Percentiles rank a stretch among this genome's conserved stretches.
phyloP scores from a whole-genome alignment of 2,329 filamentous ascomycete genomes.

The Nigrograna mackinnonii region DNA sequence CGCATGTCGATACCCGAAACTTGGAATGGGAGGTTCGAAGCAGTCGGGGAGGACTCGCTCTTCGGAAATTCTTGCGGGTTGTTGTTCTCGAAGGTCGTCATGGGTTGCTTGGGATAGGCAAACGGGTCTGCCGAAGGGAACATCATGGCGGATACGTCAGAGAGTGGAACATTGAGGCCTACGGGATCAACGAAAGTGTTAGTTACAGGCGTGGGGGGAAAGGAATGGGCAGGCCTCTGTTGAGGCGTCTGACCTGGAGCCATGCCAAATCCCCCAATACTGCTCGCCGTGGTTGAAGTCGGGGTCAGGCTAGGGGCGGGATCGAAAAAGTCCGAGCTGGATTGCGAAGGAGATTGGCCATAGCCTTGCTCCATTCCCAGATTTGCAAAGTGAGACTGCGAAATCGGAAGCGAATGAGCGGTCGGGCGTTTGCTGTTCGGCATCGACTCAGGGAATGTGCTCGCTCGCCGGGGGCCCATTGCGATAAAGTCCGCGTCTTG shows the following conservation, averaged over 20 bases:
- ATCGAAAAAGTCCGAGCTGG: conserved; percentile 33
- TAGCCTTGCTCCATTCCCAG: conserved; percentile 31
- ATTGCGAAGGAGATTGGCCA: conserved; percentile 23
- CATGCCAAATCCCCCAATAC: conserved; percentile 27
- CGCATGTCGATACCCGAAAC: conserved; percentile 31
- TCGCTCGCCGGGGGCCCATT: conserved; percentile 30
- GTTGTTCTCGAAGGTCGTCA: conserved; percentile 60
- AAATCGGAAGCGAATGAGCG: conserved; percentile 27
- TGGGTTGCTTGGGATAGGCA: conserved; percentile 76
- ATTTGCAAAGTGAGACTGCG: conserved; percentile 30
- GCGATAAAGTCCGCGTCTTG: conserved; percentile 24
- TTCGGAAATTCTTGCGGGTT: conserved; percentile 31
- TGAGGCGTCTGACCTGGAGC: conserved; percentile 21
- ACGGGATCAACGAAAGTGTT: conserved; percentile 34
- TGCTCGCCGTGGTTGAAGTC: conserved; percentile 31
- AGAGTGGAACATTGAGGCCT: conserved; percentile 52
- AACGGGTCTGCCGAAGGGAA: conserved; percentile 79
- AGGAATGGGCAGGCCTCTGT: conserved; percentile 29
- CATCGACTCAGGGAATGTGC: conserved; percentile 39
- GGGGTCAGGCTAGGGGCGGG: conserved; percentile 35
- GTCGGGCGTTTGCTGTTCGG: conserved; percentile 31
- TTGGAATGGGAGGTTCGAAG: conserved; percentile 20
- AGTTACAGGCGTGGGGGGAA: conserved; percentile 30
- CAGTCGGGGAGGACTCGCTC: conserved; percentile 20
- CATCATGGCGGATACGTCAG: conserved; percentile 78